Base-by-base conservation (phyloP, 1,284 basidiomycete genomes). In the Chalciporus sp. region DNA sequence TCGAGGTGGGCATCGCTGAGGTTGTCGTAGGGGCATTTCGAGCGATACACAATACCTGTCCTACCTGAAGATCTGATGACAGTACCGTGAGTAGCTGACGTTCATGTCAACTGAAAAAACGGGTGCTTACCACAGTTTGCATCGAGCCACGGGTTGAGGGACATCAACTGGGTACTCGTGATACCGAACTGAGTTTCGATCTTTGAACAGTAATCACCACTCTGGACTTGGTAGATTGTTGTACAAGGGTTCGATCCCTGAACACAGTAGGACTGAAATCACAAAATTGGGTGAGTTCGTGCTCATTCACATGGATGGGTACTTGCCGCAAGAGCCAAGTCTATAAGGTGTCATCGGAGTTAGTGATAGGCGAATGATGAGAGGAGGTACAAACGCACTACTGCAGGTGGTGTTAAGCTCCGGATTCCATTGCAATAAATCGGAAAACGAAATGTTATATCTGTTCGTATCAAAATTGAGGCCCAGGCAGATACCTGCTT, bases 381-480 rank as follows among this genome's bases (percentile, higher is more conserved):
- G 46, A 20, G 27, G 23, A 28, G 19, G 17, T 3, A 16, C 17
- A 14, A 4, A 47, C 46, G 19, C 35, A 47, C 46, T 47, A 23
- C 31, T 27, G 35, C 46, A 47, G 1, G 46, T 7, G 20, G 37
- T 41, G 16, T 48, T 48, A 26, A 48, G 9, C 37, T 48, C 47
- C 12, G 47, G 47, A 26, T 48, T 48, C 47, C 47, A 48, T 29
- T 19, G 26, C 27, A 48, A 29, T 6, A 48, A 14, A 29, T 48
- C 47, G 23, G 47, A 40, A 37, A 48, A 48, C n/a, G 47, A 40
- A 39, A 48, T 48, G 27, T 41, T 20, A 11, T 40, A 48, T 5
- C 47, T 48, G 23, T 27, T 28, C 8, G 23, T 4, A 19, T 40
- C 23, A 9, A 14, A 0, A 23, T 41, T 19, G 41, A 7, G 3